These are phyloP conservation scores for Plasmopara muralis DNA, from an alignment of 352 stramenopile species.

Conservation along the genomic window DNA sequence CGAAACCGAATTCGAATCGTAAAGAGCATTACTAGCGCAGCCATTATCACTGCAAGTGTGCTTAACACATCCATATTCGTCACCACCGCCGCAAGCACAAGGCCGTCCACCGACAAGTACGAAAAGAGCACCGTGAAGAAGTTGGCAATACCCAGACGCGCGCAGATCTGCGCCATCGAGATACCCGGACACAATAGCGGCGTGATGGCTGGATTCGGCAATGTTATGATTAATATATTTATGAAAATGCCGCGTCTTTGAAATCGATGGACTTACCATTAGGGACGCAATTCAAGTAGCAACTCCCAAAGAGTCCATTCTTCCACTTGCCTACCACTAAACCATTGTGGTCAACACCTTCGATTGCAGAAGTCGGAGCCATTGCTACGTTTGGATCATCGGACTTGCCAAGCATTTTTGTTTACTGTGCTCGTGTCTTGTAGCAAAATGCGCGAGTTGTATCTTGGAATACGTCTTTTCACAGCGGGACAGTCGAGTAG, in stretches of 20 bases:
- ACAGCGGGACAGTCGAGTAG: slow-evolving; percentile 8
- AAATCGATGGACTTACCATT: slow-evolving; percentile 21
- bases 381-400: slow-evolving; percentile 22
- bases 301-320: slow-evolving; percentile 25
- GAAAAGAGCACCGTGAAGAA: slow-evolving; percentile 30
- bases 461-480: slow-evolving; percentile 16
- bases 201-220: slow-evolving; percentile 22
- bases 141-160: slow-evolving; percentile 33
- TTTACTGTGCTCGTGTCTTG: slow-evolving; percentile 18
- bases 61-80: slow-evolving; percentile 23
- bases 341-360: slow-evolving; percentile 34
- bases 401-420: slow-evolving; percentile 17
- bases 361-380: slow-evolving; percentile 15
- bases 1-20: slow-evolving; percentile 42
- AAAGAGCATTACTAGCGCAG: slow-evolving; percentile 23
- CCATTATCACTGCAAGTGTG: slow-evolving; percentile 31
- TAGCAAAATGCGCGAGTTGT: slow-evolving; percentile 14
- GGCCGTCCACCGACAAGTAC: slow-evolving; percentile 28
- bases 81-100: slow-evolving; percentile 26
- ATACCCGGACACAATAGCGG: slow-evolving; percentile 33
- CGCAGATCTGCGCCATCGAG: slow-evolving; percentile 41
- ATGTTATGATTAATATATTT: not conserved
- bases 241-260: slow-evolving; percentile 1
- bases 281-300: slow-evolving; percentile 26
- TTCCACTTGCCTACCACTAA: slow-evolving; percentile 37